Evolutionary conservation across 176 grass and related monocot genomes (phyloP), one percentile per base, ranked within the genome.

Genomic region (Aegilops tauschii): DNA sequence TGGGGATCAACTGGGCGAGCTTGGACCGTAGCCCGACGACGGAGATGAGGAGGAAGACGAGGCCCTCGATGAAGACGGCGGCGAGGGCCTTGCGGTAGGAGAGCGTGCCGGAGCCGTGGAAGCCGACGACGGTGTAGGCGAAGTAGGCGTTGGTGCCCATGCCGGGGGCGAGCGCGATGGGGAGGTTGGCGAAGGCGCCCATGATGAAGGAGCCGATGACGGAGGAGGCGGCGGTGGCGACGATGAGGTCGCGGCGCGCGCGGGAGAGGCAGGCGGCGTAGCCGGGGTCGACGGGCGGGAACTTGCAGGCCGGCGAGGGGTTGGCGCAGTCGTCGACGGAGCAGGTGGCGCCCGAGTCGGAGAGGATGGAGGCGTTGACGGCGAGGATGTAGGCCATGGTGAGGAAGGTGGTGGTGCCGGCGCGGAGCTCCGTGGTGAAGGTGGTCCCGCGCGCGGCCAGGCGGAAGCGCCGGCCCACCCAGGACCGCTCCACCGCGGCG

Each of bases 71-170:
- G 45, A 97, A 97, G 12, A 97, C 94, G 0, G 94, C 94, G 20
- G 92, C 94, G 3, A 94, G 94, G 20, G 94, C 94, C 9, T 75
- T 90, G 54, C 89, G 61, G 79, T 94, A 97, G 4, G 86, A 58
- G 64, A 97, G 88, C 50, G 76, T 85, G 52, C 94, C 94, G 14
- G 94, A 94, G 88, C 94, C 94, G 65, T 96, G 94, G 81, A 90
- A 96, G 0, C 94, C 94, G 11, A 96, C 92, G 56, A 96, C 90
- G 0, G 92, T 93, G 88, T 96, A 97, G 8, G 94, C 85, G 75
- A 97, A 97, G 85, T 97, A 97, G 28, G 94, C 94, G 63, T 97
- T 97, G 17, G 92, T 88, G 54, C 94, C 94, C 94, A 97, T 97
- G 62, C 92, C 94, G 0, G 94, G 92, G 0, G 94, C 94, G 9